Conservation (phyloP, 2,329 filamentous ascomycete genomes). For the Scytalidium lignicola region DNA sequence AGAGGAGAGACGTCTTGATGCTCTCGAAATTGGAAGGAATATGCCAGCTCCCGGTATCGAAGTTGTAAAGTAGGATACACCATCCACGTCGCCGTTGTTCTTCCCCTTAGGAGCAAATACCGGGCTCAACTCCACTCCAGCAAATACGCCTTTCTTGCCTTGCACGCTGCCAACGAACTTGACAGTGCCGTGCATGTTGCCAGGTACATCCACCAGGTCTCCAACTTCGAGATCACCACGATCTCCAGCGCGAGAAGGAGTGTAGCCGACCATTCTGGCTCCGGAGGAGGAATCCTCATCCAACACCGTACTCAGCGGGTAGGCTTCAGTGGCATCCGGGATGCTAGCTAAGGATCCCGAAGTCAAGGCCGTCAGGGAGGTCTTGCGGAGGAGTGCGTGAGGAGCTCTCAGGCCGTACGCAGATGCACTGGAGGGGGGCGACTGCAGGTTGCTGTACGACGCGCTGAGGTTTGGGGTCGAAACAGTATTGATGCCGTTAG, state of each 20-base stretch:
- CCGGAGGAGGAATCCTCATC: slow-evolving; percentile 33
- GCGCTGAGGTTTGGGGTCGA: slow-evolving; percentile 55
- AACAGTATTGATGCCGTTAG: slow-evolving; percentile 38
- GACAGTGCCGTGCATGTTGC: slow-evolving; percentile 84
- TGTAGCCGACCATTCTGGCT: slow-evolving; percentile 47
- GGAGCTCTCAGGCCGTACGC: slow-evolving; percentile 2
- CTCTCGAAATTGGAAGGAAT: slow-evolving; percentile 83
- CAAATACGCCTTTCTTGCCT: slow-evolving; percentile 87
- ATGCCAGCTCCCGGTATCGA: slow-evolving; percentile 78
- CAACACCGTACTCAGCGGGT: slow-evolving; percentile 53
- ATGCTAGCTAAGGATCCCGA: slow-evolving; percentile 57
- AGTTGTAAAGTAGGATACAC: slow-evolving; percentile 78
- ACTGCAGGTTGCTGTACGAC: slow-evolving; percentile 15
- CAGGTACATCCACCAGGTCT: slow-evolving; percentile 85
- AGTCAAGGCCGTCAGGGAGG: slow-evolving; percentile 66
- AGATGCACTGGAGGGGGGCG: slow-evolving; percentile 2
- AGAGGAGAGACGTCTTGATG: slow-evolving; percentile 60
- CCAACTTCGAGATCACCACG: slow-evolving; percentile 62
- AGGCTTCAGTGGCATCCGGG: slow-evolving; percentile 61
- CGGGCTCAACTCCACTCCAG: slow-evolving; percentile 79
- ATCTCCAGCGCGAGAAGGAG: slow-evolving; percentile 45
- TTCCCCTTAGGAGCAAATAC: slow-evolving; percentile 83
- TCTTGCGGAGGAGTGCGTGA: slow-evolving; percentile 58
- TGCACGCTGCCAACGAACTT: slow-evolving; percentile 83
- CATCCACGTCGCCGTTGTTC: slow-evolving; percentile 94